Conservation (phyloP, 169 alveolate species). For the Blepharisma undulans region DNA sequence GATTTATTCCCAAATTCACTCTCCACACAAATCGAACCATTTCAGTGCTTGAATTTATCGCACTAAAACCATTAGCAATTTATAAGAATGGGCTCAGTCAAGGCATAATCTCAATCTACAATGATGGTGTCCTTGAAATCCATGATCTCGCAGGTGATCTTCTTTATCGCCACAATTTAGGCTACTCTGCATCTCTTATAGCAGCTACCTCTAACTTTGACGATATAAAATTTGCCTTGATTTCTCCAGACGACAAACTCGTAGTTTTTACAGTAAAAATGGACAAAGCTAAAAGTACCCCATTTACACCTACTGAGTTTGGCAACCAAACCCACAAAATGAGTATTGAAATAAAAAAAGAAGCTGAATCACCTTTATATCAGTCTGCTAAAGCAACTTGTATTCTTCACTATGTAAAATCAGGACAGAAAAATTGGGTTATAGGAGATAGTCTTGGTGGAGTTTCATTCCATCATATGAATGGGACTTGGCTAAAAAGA, state of each 20-base stretch:
- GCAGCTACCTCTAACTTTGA: constrained; percentile 17
- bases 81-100: not conserved
- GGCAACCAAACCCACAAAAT: not conserved
- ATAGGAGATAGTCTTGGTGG: not conserved
- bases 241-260: not conserved
- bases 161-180: not conserved
- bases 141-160: not conserved
- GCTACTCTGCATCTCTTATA: not conserved
- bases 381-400: not conserved
- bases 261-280: not conserved
- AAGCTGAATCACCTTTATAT: not conserved
- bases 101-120: not conserved
- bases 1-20: not conserved
- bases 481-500: not conserved
- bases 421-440: constrained; percentile 32
- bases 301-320: not conserved
- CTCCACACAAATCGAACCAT: not conserved
- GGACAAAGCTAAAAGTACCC: not conserved
- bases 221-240: constrained; percentile 11
- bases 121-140: not conserved
- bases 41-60: not conserved
- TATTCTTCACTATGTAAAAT: constrained; percentile 1
- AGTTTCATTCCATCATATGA: not conserved
- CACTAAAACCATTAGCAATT: not conserved
- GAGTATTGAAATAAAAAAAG: not conserved